Evolutionary conservation across 768 basidiomycete species (phyloP), one percentile per base, ranked within the genome.

Genomic region (Jaapia argillacea): DNA sequence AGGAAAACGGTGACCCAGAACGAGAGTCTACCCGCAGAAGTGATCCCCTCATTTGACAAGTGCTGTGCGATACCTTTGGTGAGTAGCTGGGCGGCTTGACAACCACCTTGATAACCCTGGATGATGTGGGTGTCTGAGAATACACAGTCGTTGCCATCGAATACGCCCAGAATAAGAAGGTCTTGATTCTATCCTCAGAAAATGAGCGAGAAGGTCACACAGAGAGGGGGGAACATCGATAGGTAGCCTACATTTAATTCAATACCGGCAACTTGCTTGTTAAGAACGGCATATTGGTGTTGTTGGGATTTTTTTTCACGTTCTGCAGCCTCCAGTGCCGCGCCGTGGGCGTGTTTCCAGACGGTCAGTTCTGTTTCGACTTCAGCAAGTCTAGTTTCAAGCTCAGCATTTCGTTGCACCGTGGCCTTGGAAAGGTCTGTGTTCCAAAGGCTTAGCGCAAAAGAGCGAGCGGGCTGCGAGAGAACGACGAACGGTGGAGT

Each of bases 1-100:
- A 76, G 72, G 64, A 77, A 86, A 48, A 87, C 58, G 36, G 75
- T 76, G 40, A 84, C 74, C 82, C 81, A 86, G 58, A 85, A 84
- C 22, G 83, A 82, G 31, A 84, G 67, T 6, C 78, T 71, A 24
- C 76, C 78, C 45, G 76, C 72, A 44, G 74, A 67, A 43, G 75
- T 75, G 40, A 78, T 62, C 41, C 74, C 75, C 55, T 85, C 77
- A 51, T 65, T 67, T 42, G 77, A 67, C 42, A 87, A 67, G 60
- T 81, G 74, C 48, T 77, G 77, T 35, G 81, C 81, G 41, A 87
- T 79, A 4, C 66, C 67, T 58, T 79, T 76, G 16, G 82, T 85
- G 45, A 86, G 64, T 41, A 70, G 68, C 52, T 81, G 77, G 23
- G 81, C 77, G 36, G 71, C 67, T 44, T 71, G 69, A 14, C 65